Evolutionary conservation across 768 basidiomycete genomes (phyloP).

Genomic region (Suillus luteus): DNA sequence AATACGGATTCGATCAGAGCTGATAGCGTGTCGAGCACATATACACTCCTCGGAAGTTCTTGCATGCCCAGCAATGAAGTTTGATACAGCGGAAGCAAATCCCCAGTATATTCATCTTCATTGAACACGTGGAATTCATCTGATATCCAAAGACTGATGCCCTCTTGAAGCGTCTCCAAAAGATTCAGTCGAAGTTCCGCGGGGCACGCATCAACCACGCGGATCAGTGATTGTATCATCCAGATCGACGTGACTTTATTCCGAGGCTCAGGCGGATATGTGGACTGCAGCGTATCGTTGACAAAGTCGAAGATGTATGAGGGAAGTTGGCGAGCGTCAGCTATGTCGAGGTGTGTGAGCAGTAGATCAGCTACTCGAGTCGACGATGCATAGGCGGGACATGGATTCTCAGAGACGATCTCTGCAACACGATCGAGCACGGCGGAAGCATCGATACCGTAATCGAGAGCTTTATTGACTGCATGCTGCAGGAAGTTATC

Average conservation of each 20-base stretch:
- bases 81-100: constrained; percentile 67
- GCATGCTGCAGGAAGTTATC: constrained; percentile 54
- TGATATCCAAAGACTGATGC: constrained; percentile 60
- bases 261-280: constrained; percentile 65
- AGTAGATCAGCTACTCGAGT: constrained; percentile 64
- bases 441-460: constrained; percentile 51
- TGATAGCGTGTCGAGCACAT: constrained; percentile 48
- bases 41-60: constrained; percentile 41
- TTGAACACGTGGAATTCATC: constrained; percentile 56
- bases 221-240: constrained; percentile 59
- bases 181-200: constrained; percentile 44
- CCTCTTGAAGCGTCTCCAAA: constrained; percentile 53
- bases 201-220: constrained; percentile 58
- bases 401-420: constrained; percentile 43
- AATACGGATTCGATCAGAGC: constrained; percentile 62
- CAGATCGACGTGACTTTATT: constrained; percentile 59
- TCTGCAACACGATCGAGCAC: constrained; percentile 61
- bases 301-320: constrained; percentile 56
- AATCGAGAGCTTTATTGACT: constrained; percentile 59
- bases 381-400: constrained; percentile 42
- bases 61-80: constrained; percentile 54
- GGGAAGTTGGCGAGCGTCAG: constrained; percentile 56
- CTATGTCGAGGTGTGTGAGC: constrained; percentile 52
- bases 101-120: constrained; percentile 56
- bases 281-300: constrained; percentile 56